Evolutionary conservation across 768 basidiomycete species (phyloP).

Genomic region (Mrakia frigida): DNA sequence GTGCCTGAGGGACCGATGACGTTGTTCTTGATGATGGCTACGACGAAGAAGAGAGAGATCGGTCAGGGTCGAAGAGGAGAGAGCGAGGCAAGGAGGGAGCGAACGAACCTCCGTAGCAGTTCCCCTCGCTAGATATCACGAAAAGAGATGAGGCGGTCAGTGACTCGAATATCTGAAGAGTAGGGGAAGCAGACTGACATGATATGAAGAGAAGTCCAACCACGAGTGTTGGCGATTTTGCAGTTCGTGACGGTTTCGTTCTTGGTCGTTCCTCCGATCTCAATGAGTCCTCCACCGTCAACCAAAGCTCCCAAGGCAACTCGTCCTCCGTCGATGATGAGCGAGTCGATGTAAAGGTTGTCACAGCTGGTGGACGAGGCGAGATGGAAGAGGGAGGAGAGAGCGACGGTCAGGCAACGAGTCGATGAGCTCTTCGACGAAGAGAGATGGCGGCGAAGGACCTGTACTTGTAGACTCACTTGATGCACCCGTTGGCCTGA

Average conservation of each 20-base stretch:
- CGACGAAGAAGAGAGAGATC: too few species aligned
- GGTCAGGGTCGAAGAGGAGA: too few species aligned
- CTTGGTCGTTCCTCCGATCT: background rate
- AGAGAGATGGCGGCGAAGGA: too few species aligned
- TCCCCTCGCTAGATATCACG: background rate
- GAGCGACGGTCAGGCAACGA: background rate
- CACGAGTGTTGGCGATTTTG: constrained; percentile 13
- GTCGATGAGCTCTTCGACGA: too few species aligned
- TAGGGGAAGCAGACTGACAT: background rate
- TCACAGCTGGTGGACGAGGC: constrained; percentile 1
- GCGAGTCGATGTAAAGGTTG: background rate
- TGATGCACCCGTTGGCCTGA: constrained; percentile 4
- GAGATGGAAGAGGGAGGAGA: background rate
- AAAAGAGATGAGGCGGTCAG: background rate
- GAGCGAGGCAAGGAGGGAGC: too few species aligned
- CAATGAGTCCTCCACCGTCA: background rate
- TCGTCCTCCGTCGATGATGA: constrained; percentile 14
- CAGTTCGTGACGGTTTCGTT: background rate
- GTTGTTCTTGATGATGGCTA: constrained; percentile 4
- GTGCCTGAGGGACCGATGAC: constrained; percentile 3
- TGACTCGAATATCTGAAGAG: background rate
- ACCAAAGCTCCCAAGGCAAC: background rate
- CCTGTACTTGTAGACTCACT: background rate
- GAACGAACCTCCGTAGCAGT: background rate
- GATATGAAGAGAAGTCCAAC: constrained; percentile 19